Evolutionary conservation across 1,284 basidiomycete species (phyloP).

Genomic region (Ganoderma boninense): DNA sequence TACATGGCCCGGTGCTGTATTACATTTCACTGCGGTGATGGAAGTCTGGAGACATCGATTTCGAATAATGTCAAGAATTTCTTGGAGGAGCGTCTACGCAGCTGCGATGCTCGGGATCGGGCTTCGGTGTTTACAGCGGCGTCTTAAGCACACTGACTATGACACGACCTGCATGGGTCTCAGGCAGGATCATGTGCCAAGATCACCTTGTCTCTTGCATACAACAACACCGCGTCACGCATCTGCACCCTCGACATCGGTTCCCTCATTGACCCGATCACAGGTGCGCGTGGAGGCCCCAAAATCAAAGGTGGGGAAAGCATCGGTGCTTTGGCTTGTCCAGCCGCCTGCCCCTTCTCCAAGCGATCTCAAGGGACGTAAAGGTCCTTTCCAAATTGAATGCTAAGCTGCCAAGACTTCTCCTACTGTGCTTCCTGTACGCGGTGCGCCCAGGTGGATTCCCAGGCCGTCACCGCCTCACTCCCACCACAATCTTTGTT

Average conservation of each 20-base stretch:
- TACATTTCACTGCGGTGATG: not conserved
- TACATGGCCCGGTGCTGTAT: not conserved
- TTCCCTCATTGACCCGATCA: not conserved
- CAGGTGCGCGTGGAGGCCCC: not conserved
- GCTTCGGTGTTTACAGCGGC: not conserved
- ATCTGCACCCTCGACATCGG: not conserved
- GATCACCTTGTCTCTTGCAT: not conserved
- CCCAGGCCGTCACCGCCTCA: constrained; percentile 31
- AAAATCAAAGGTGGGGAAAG: not conserved
- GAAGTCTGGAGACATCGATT: not conserved
- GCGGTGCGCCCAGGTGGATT: constrained; percentile 11
- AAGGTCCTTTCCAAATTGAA: constrained; percentile 14
- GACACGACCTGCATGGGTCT: not conserved
- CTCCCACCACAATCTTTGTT: constrained; percentile 22
- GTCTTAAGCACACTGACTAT: not conserved
- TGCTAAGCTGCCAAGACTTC: constrained; percentile 21
- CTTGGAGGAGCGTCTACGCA: not conserved
- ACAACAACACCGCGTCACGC: not conserved
- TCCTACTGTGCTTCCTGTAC: constrained; percentile 12
- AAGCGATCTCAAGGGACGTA: constrained; percentile 23
- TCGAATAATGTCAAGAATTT: not conserved
- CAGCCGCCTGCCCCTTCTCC: constrained; percentile 13
- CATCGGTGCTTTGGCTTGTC: not conserved
- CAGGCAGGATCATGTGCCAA: not conserved
- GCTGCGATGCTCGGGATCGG: not conserved